Evolutionary conservation across 352 stramenopile genomes (phyloP).

Genomic region (Phytophthora parvispora): DNA sequence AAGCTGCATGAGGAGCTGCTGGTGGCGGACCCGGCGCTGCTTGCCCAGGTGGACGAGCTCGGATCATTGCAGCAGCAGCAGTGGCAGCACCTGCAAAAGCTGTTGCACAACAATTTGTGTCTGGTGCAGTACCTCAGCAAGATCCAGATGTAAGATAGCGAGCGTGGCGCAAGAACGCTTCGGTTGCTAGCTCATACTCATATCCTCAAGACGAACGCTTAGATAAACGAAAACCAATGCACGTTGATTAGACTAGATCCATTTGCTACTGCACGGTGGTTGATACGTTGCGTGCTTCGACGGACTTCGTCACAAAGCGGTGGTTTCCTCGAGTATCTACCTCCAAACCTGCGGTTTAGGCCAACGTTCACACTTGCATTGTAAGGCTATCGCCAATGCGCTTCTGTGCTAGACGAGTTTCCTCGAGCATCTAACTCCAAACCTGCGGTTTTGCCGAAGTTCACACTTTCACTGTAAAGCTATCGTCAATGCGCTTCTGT

Average conservation of each 20-base stretch:
- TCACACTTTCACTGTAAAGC: too few species aligned
- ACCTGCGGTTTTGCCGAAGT: too few species aligned
- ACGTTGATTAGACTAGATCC: conserved; percentile 26
- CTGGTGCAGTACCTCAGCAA: conserved; percentile 91
- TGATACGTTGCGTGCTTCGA: too few species aligned
- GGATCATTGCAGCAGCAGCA: conserved; percentile 73
- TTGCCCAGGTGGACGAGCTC: conserved; percentile 67
- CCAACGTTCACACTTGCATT: too few species aligned
- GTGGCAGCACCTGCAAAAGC: conserved; percentile 85
- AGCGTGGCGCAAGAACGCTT: background rate
- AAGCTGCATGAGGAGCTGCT: conserved; percentile 87
- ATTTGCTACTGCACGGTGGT: too few species aligned
- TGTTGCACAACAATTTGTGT: conserved; percentile 90
- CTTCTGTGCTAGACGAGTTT: too few species aligned
- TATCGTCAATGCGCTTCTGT: too few species aligned
- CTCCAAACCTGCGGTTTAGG: too few species aligned
- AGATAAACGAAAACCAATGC: conserved; percentile 36
- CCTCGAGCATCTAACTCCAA: too few species aligned
- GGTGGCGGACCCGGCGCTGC: conserved; percentile 58
- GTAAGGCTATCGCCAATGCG: too few species aligned
- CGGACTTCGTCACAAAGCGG: too few species aligned
- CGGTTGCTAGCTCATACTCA: conserved; percentile 15
- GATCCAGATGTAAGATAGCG: conserved; percentile 84
- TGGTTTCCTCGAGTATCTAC: too few species aligned
- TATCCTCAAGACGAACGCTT: conserved; percentile 15